These are phyloP conservation scores for Leptographium radiaticola DNA, from an alignment of 2,329 filamentous ascomycete species.

Conservation along the genomic window DNA sequence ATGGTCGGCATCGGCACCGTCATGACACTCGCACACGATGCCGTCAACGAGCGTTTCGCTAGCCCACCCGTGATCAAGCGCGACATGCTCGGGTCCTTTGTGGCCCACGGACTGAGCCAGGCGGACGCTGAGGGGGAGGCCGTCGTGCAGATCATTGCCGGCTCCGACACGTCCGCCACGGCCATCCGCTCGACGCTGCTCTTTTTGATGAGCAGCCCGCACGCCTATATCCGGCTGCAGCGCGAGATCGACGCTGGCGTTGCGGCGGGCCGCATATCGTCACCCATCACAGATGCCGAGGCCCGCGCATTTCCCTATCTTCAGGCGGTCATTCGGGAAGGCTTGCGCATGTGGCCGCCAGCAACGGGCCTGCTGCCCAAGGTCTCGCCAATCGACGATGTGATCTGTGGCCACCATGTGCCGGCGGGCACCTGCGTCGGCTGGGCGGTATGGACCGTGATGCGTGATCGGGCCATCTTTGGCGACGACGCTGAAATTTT, in stretches of 20 bases:
- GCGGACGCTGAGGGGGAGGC: conserved; percentile 30
- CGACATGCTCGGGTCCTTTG: conserved; percentile 28
- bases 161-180: conserved; percentile 18
- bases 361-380: conserved; percentile 18
- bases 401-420: conserved; percentile 24
- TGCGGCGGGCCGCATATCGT: conserved; percentile 14
- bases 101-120: conserved; percentile 24
- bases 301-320: conserved; percentile 30
- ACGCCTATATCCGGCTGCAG: conserved; percentile 12
- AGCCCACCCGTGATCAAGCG: not conserved
- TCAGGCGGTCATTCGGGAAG: conserved; percentile 36
- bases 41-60: conserved; percentile 10
- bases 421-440: conserved; percentile 25
- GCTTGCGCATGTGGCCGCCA: conserved; percentile 31
- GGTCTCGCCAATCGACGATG: conserved; percentile 24
- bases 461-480: conserved; percentile 22
- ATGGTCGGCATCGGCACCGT: conserved; percentile 10
- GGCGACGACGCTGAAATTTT: conserved; percentile 26
- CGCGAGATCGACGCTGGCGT: conserved; percentile 24
- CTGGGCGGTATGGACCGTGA: conserved; percentile 14
- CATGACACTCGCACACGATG: conserved; percentile 11
- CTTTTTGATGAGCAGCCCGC: conserved; percentile 15
- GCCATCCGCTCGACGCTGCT: conserved; percentile 16
- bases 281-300: conserved; percentile 23
- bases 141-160: conserved; percentile 23